A percentile compares a stretch with the other conserved stretches of the same genome.
Evolutionary conservation across 495 filamentous ascomycete genomes (phyloP).

Genomic region (Talaromyces borbonicus): DNA sequence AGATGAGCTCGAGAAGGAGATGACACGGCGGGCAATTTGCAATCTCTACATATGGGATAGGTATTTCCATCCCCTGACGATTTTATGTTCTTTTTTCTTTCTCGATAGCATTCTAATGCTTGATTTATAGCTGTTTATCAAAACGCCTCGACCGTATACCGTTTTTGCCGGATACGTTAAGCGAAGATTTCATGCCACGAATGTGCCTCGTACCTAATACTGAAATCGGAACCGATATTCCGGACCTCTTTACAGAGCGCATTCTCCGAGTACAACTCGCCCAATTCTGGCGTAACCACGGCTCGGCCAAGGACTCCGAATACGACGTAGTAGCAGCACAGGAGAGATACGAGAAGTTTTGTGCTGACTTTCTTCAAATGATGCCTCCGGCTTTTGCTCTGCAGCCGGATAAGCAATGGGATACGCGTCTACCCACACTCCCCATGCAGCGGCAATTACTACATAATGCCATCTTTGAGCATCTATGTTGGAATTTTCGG

Average conservation of each 20-base stretch:
- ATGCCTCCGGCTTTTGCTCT: slow-evolving; percentile 16
- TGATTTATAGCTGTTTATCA: neutral
- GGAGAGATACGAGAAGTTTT: slow-evolving; percentile 17
- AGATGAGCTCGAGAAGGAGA: slow-evolving; percentile 15
- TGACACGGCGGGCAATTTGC: slow-evolving; percentile 16
- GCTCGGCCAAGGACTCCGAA: neutral
- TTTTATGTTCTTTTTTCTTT: neutral
- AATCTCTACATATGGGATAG: slow-evolving; percentile 21
- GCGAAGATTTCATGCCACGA: neutral
- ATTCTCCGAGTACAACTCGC: slow-evolving; percentile 15
- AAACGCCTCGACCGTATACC: slow-evolving; percentile 9
- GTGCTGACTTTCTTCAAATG: slow-evolving; percentile 12
- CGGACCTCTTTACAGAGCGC: slow-evolving; percentile 14
- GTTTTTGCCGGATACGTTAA: neutral
- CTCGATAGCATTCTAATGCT: neutral
- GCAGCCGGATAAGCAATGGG: slow-evolving; percentile 15
- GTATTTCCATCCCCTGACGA: neutral
- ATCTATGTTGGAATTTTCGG: slow-evolving; percentile 19
- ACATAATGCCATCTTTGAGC: slow-evolving; percentile 20
- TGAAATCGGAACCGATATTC: neutral
- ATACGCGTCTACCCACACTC: slow-evolving; percentile 13
- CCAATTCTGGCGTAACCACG: slow-evolving; percentile 14
- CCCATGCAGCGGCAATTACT: slow-evolving; percentile 17
- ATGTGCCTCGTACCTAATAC: neutral
- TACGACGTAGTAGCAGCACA: slow-evolving; percentile 14